Base-by-base conservation (phyloP, 2,329 filamentous ascomycete species). In the Exophiala calicioides region DNA sequence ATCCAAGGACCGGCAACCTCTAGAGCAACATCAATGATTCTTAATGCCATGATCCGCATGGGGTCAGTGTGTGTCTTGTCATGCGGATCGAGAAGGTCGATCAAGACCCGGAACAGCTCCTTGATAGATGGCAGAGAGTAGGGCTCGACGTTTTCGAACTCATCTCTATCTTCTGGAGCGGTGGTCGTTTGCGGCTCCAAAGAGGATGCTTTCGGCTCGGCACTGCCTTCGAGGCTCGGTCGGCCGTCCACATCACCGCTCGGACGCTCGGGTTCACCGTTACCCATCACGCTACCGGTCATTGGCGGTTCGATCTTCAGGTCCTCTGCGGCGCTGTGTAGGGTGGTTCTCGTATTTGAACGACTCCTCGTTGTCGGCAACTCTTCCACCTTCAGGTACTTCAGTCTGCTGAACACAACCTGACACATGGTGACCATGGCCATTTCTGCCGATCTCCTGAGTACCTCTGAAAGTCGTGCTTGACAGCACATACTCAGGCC, bases 381-480 rank as follows among this genome's bases (percentile, higher is more conserved):
- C 16, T 83, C 80, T 62, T 90, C 85, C 35, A 87, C 78, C 60
- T 94, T 88, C 5, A 97, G 73, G 55, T 90, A 84, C 66, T 95
- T 95, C 41, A 98, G 72, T 50, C 94, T 84, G 67, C 90, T 87
- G 65, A 98, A 98, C 60, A 98, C 95, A 57, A 95, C 90, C 69
- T 98, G 93, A 64, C 93, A 97, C 93, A 98, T 98, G 58, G 89
- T 88, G 34, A 97, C 88, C 90, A 98, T 96, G 44, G 90, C 86
- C 62, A 95, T 55, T 68, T 98, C 93, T 2, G 93, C 93, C 15
- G 90, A 95, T 55, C 90, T 80, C 55, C 91, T 82, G 44, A 98
- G 73, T 3, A 97, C 83, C 60, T 96, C 90, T 7, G 90, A 96
- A 52, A 97, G 83, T 44, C 91, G 82, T 44, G 88, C 82, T 63